Base-by-base conservation (phyloP, 2,329 filamentous ascomycete species). In the Sporothrix dimorphospora region DNA sequence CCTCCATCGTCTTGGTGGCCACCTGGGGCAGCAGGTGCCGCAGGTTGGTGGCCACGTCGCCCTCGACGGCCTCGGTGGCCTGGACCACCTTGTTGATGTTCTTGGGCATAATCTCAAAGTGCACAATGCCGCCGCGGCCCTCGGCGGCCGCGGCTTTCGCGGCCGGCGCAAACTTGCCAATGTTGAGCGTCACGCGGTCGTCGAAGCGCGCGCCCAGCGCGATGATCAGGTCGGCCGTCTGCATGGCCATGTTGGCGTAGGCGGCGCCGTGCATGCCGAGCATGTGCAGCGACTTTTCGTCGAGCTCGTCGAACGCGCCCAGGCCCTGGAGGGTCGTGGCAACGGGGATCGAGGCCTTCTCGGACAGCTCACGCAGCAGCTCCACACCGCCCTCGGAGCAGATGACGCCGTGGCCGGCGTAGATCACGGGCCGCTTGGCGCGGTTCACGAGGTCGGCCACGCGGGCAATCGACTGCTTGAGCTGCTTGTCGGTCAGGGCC, bases 31-130 rank as follows among this genome's bases (percentile, higher is more conserved):
- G 78, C 69, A 98, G 90, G 40, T 88, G 83, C 69, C 86, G 86
- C 45, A 98, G 85, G 81, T 97, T 98, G 21, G 90, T 84, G 2
- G 91, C 90, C 40, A 97, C 93, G 79, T 98, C 95, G 73, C 96
- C 96, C 83, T 97, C 95, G 21, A 98, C 91, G 61, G 96, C 95
- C 83, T 98, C 94, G 55, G 93, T 98, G 8, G 95, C 94, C 83
- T 98, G 94, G 16, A 99, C 92, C 55, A 98, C 94, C 88, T 98
- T 99, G 90, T 98, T 98, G 85, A 98, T 98, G 86, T 99, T 98
- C 90, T 99, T 99, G 78, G 96, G 95, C 91, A 98, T 92, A 78
- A 99, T 95, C 81, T 98, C 95, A 79, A 98, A 98, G 82, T 99
- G 95, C 19, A 98, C 89, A 78, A 99, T 98, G 79, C 96, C 96